Evolutionary conservation across 768 basidiomycete species (phyloP).

Genomic region (Leccinum longicurvipes): DNA sequence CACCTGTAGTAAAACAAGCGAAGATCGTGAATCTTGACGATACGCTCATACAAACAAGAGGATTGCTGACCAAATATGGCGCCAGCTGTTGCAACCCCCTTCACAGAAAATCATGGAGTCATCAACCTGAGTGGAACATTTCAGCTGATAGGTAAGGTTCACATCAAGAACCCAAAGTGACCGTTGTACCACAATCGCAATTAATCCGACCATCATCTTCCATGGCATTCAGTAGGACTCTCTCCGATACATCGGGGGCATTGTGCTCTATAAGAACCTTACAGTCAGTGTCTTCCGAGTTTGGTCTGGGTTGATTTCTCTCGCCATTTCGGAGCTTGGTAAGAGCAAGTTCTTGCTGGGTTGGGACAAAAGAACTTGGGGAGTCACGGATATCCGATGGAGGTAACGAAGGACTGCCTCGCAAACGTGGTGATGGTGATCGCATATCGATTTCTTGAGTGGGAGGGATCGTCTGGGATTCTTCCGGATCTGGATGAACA

Average conservation of each 20-base stretch:
- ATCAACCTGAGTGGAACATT: slow-evolving; percentile 40
- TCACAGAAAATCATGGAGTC: slow-evolving; percentile 64
- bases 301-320: slow-evolving; percentile 19
- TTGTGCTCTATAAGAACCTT: slow-evolving; percentile 20
- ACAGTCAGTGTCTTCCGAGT: slow-evolving; percentile 39
- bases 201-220: slow-evolving; percentile 42
- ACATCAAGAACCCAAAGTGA: slow-evolving; percentile 21
- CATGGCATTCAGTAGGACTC: slow-evolving; percentile 1
- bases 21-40: not conserved
- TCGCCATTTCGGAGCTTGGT: slow-evolving; percentile 16
- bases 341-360: slow-evolving; percentile 14
- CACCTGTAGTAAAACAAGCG: slow-evolving; percentile 26
- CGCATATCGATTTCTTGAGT: slow-evolving; percentile 31
- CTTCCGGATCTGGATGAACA: slow-evolving; percentile 36
- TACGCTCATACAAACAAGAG: not conserved
- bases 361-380: slow-evolving; percentile 19
- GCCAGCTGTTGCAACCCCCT: slow-evolving; percentile 70
- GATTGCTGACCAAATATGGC: slow-evolving; percentile 64
- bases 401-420: slow-evolving; percentile 21
- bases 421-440: slow-evolving; percentile 20
- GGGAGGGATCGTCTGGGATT: slow-evolving; percentile 47
- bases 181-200: slow-evolving; percentile 70
- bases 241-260: not conserved
- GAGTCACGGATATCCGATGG: slow-evolving; percentile 25
- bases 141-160: not conserved